Conservation (phyloP, 2,329 filamentous ascomycete genomes). For the Fusarium praegraminearum region DNA sequence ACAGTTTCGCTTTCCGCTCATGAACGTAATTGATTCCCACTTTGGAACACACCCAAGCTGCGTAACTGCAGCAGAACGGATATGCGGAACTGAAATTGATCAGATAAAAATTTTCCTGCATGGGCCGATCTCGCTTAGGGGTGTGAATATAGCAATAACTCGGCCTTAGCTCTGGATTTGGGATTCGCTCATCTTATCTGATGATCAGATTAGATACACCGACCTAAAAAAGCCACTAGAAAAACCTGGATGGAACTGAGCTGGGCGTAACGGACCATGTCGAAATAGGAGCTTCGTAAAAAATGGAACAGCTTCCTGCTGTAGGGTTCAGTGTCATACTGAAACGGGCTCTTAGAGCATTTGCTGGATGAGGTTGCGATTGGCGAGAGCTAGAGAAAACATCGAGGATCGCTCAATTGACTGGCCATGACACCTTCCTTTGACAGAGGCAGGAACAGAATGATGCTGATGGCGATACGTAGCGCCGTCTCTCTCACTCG, state of each 20-base stretch:
- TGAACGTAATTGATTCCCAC: background rate
- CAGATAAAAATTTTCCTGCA: slow-evolving; percentile 46
- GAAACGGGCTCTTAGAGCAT: background rate
- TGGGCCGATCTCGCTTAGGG: slow-evolving; percentile 42
- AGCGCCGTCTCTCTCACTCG: slow-evolving; percentile 13
- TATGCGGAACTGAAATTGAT: slow-evolving; percentile 34
- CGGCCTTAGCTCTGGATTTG: slow-evolving; percentile 6
- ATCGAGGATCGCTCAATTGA: background rate
- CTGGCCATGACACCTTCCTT: background rate
- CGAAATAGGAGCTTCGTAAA: slow-evolving; percentile 8
- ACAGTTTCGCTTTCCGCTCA: background rate
- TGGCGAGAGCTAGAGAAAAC: background rate
- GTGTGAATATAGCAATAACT: slow-evolving; percentile 24
- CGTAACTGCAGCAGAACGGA: slow-evolving; percentile 4
- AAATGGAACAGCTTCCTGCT: slow-evolving; percentile 14
- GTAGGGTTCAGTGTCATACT: slow-evolving; percentile 1
- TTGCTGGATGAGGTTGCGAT: background rate
- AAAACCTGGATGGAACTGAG: slow-evolving; percentile 12
- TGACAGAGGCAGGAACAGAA: background rate
- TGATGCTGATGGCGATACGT: slow-evolving; percentile 28
- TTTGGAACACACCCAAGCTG: background rate
- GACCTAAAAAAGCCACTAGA: slow-evolving; percentile 27
- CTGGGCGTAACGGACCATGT: background rate
- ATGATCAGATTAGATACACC: slow-evolving; percentile 59
- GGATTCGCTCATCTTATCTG: slow-evolving; percentile 56